Percentiles rank a stretch among this genome's conserved stretches.
Conservation (phyloP, 1,284 basidiomycete genomes). For the Singerocomus inundabilis region DNA sequence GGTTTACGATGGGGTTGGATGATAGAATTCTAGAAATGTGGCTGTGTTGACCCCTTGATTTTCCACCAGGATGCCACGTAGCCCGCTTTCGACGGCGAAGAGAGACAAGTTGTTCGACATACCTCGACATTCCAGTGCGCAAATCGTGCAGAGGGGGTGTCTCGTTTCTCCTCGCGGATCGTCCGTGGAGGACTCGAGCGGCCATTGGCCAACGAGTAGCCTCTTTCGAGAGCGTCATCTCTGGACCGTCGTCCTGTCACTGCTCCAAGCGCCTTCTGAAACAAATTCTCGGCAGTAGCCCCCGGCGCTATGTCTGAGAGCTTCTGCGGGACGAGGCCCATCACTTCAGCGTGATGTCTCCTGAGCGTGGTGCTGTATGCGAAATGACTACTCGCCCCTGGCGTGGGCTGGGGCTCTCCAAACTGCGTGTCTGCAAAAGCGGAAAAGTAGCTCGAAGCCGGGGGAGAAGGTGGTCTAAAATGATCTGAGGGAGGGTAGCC, state of each 20-base stretch:
- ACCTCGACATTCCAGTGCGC: conserved; percentile 60
- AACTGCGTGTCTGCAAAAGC: conserved; percentile 48
- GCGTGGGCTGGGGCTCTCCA: conserved; percentile 51
- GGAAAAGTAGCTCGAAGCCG: conserved; percentile 76
- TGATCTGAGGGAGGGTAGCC: conserved; percentile 15
- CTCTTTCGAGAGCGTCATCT: conserved; percentile 28
- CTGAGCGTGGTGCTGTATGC: conserved; percentile 80
- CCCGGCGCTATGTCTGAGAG: conserved; percentile 40
- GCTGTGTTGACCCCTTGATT: conserved; percentile 12
- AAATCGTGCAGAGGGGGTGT: conserved; percentile 57
- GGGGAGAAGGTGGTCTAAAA: conserved; percentile 57
- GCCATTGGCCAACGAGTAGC: conserved; percentile 15
- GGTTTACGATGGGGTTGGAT: background rate
- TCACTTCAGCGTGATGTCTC: conserved; percentile 53
- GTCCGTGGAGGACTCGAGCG: conserved; percentile 8
- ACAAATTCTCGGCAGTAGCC: conserved; percentile 43
- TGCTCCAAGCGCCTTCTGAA: conserved; percentile 42
- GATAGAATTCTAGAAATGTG: conserved; percentile 13
- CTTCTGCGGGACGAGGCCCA: conserved; percentile 28
- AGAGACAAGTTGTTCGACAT: conserved; percentile 22
- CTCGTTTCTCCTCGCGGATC: conserved; percentile 33
- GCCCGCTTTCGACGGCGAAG: background rate
- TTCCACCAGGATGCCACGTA: conserved; percentile 8
- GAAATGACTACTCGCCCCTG: conserved; percentile 70
- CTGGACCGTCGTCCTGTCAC: conserved; percentile 38